phyloP scores from a whole-genome alignment of 164 flowering plant species.

The Hamamelis virginiana region DNA sequence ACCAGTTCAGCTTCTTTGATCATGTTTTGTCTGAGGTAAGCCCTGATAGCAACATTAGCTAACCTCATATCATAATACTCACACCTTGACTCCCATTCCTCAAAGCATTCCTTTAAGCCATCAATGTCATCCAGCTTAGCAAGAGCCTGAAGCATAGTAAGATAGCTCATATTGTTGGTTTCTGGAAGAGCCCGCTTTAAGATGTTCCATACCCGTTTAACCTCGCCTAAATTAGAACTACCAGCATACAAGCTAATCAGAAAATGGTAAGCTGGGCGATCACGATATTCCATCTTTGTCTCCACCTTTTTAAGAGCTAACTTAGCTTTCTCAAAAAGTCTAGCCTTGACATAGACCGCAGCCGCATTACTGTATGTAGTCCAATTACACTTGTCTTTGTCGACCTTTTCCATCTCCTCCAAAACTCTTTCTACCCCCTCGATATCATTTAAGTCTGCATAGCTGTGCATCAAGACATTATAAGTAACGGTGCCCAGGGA shows the following conservation, averaged over 20 bases:
- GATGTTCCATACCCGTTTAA: slow-evolving; percentile 50
- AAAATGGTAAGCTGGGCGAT: slow-evolving; percentile 58
- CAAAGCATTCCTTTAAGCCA: too few relatives aligned
- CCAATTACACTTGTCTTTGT: slow-evolving; percentile 38
- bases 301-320: slow-evolving; percentile 49
- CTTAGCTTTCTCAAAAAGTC: slow-evolving; percentile 58
- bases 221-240: slow-evolving; percentile 42
- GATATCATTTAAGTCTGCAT: slow-evolving; percentile 31
- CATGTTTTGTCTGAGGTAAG: slow-evolving; percentile 51
- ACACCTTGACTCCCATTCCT: too few relatives aligned
- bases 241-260: slow-evolving; percentile 60
- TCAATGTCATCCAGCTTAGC: slow-evolving; percentile 41
- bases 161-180: slow-evolving; percentile 49
- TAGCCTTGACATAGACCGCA: slow-evolving; percentile 46
- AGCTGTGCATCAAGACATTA: slow-evolving; percentile 53
- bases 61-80: too few relatives aligned
- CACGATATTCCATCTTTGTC: slow-evolving; percentile 19
- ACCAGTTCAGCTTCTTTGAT: slow-evolving; percentile 51
- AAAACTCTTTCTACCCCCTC: too few relatives aligned
- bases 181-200: slow-evolving; percentile 38
- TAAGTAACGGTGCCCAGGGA: slow-evolving; percentile 37
- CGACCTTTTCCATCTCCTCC: slow-evolving; percentile 37
- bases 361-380: slow-evolving; percentile 61
- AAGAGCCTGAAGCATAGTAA: slow-evolving; percentile 61
- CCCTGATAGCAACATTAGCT: too few relatives aligned